These are phyloP conservation scores for Globisporangium echinulatum DNA, from an alignment of 352 stramenopile genomes.

Conservation along the genomic window DNA sequence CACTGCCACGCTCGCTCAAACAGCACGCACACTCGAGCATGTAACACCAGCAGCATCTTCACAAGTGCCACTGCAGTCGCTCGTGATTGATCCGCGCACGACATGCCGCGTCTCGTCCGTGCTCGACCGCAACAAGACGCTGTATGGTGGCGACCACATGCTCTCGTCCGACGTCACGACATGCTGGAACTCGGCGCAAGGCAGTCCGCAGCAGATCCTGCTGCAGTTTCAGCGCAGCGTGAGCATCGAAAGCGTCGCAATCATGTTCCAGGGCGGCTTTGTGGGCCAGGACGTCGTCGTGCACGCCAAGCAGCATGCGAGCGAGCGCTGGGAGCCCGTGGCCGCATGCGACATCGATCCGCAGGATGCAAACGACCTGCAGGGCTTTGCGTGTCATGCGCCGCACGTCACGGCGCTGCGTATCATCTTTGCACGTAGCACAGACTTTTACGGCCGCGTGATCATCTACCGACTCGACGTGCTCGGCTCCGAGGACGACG, in stretches of 20 bases:
- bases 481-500: slow-evolving; percentile 19
- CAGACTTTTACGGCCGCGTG: slow-evolving; percentile 71
- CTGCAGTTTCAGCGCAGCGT: slow-evolving; percentile 57
- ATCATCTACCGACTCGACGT: slow-evolving; percentile 58
- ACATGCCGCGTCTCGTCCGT: slow-evolving; percentile 63
- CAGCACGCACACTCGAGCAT: too few species aligned
- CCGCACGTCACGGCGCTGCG: slow-evolving; percentile 29
- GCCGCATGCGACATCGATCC: slow-evolving; percentile 26
- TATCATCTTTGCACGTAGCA: slow-evolving; percentile 52
- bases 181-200: slow-evolving; percentile 72
- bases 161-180: slow-evolving; percentile 34
- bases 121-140: slow-evolving; percentile 55
- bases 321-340: slow-evolving; percentile 20
- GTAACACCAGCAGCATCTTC: too few species aligned
- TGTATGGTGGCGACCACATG: slow-evolving; percentile 56
- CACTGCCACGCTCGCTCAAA: not conserved
- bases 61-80: slow-evolving; percentile 8
- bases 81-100: slow-evolving; percentile 32
- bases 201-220: slow-evolving; percentile 52
- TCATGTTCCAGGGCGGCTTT: slow-evolving; percentile 81
- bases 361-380: slow-evolving; percentile 49
- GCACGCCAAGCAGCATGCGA: slow-evolving; percentile 14
- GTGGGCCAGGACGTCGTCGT: slow-evolving; percentile 55
- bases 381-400: slow-evolving; percentile 27
- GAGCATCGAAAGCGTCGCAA: slow-evolving; percentile 19